Evolutionary conservation across 306 rosid genomes (phyloP).

Genomic region (Lagenaria siceraria): DNA sequence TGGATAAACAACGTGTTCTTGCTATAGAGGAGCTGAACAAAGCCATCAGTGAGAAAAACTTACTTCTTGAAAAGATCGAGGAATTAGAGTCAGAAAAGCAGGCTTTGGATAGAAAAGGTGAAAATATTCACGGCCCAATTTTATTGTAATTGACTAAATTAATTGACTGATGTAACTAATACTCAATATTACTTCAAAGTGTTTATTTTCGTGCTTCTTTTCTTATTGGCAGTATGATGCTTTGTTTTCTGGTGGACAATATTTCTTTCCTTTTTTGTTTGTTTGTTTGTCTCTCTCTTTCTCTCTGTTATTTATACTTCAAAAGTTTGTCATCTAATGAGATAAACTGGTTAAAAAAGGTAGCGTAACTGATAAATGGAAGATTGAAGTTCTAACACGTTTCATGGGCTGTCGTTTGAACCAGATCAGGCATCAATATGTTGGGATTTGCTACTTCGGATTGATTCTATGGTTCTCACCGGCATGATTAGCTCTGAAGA

Average conservation of each 20-base stretch:
- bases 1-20: constrained; percentile 48
- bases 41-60: constrained; percentile 37
- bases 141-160: background rate
- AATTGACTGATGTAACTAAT: background rate
- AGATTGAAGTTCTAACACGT: constrained; percentile 3
- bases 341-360: background rate
- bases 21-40: constrained; percentile 52
- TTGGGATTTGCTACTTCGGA: constrained; percentile 67
- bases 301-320: background rate
- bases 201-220: background rate
- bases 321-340: background rate
- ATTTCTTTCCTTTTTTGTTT: no score
- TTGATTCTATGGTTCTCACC: constrained; percentile 71
- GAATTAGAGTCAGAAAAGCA: constrained; percentile 47
- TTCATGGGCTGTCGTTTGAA: constrained; percentile 21
- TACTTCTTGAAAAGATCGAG: constrained; percentile 33
- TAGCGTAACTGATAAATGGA: background rate
- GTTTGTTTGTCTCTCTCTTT: background rate
- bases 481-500: constrained; percentile 35
- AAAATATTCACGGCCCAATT: background rate
- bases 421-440: constrained; percentile 54
- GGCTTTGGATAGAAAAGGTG: constrained; percentile 34
- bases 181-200: background rate
- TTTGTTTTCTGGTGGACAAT: background rate
- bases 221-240: background rate